Percentiles rank a stretch among this genome's conserved stretches.
phyloP scores from a whole-genome alignment of 495 filamentous ascomycete species.

The Daldinia decipiens region DNA sequence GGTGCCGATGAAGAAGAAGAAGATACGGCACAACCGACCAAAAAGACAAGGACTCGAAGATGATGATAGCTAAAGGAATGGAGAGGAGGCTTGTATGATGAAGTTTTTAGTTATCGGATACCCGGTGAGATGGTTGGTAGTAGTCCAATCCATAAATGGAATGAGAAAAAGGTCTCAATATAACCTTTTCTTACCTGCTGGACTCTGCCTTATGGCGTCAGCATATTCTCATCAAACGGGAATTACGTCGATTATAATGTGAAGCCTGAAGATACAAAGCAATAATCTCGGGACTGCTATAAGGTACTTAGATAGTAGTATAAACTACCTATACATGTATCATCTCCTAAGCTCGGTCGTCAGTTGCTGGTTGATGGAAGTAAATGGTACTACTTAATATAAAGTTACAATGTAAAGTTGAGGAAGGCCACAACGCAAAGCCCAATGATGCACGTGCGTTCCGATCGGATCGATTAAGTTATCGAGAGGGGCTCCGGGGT shows the following conservation, averaged over 20 bases:
- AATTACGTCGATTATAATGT: neutral
- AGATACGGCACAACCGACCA: constrained; percentile 74
- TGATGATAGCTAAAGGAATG: constrained; percentile 36
- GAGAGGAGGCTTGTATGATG: neutral
- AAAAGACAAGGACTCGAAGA: constrained; percentile 76
- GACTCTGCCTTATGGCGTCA: neutral
- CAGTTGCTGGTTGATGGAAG: neutral
- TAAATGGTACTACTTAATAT: neutral
- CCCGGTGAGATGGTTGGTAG: constrained; percentile 30
- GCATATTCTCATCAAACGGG: neutral
- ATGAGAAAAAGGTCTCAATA: neutral
- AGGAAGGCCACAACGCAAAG: constrained; percentile 17
- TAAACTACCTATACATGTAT: neutral
- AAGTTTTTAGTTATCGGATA: constrained; percentile 25
- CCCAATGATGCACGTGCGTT: constrained; percentile 30
- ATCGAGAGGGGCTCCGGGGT: constrained; percentile 26
- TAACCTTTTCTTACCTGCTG: neutral
- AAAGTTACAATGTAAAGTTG: neutral
- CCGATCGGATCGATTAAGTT: constrained; percentile 25
- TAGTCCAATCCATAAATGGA: constrained; percentile 12
- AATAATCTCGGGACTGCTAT: neutral
- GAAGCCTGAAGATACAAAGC: neutral
- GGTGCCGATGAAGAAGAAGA: constrained; percentile 92
- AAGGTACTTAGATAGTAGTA: neutral
- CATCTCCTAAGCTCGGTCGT: neutral